Base-by-base conservation (phyloP, 1,284 basidiomycete species). In the Microbotryum intermedium region DNA sequence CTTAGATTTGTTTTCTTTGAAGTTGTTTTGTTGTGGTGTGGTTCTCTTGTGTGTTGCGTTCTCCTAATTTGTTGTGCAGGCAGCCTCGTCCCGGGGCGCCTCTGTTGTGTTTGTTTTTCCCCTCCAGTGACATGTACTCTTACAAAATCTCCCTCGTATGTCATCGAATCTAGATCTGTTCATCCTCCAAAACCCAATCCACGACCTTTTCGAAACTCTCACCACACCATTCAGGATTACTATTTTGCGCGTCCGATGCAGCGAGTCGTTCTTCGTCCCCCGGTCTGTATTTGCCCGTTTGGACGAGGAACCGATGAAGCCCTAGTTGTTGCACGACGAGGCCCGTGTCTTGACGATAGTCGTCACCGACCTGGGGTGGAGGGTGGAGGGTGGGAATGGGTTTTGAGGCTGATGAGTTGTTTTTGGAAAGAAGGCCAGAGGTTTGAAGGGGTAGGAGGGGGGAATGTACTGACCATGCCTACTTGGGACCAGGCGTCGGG, bases 321-420 rank as follows among this genome's bases (percentile, higher is more conserved):
- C 83, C 82, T 69, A 89, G 87, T 72, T 87, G 87, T 49, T 80
- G 78, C 21, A 90, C 86, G 59, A 88, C 87, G 68, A 86, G 82
- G 55, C 84, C 76, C 45, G 94, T 78, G 39, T 90, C 85, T 68
- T 85, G 82, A 77, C 88, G 88, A 28, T 88, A 88, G 70, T 93
- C 84, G 59, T 82, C 80, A 75, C 70, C 70, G 29, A 67, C 50
- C 55, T 57, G 49, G 13, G 25, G 26, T 48, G n/a, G n/a, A n/a
- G n/a, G n/a, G n/a, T n/a, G n/a, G n/a, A n/a, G n/a, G n/a, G n/a
- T n/a, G 34, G 18, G 34, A 5, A 39, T 3, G 20, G 3, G n/a
- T 57, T 54, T 60, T 58, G 42, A 1, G 7, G 1, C 8, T 2
- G 10, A 10, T 11, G 11, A 50, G 5, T 8, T 6, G 8, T 6